Percentiles rank a stretch among this genome's conserved stretches.
Conservation (phyloP, 257 asterid species). For the Misopates orontium region DNA sequence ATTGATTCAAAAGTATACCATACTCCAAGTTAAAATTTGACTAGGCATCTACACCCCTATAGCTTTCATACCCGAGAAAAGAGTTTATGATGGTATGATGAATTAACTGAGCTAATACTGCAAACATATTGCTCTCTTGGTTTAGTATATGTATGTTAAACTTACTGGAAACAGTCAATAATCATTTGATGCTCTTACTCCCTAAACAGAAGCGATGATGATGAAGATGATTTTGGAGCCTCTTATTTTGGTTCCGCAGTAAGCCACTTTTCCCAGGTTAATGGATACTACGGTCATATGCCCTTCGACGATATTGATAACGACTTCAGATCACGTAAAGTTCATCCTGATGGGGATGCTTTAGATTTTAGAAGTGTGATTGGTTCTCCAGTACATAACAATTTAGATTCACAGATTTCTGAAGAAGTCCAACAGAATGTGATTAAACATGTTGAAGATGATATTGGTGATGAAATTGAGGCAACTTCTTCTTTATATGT, state of each 20-base stretch:
- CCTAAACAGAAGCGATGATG: conserved; percentile 61
- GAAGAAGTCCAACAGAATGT: conserved; percentile 41
- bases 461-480: conserved; percentile 71
- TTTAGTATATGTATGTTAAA: background rate
- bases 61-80: too few relatives aligned
- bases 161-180: background rate
- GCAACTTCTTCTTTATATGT: conserved; percentile 75
- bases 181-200: too few relatives aligned
- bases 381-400: conserved; percentile 41
- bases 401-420: conserved; percentile 45
- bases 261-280: conserved; percentile 51
- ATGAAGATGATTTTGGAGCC: conserved; percentile 67
- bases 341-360: conserved; percentile 67
- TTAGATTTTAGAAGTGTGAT: conserved; percentile 46
- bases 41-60: too few relatives aligned
- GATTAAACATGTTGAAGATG: conserved; percentile 47
- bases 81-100: too few relatives aligned
- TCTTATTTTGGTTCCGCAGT: conserved; percentile 47
- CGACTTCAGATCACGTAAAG: conserved; percentile 53
- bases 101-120: too few relatives aligned
- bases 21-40: too few relatives aligned
- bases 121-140: too few relatives aligned
- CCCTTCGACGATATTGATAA: conserved; percentile 50
- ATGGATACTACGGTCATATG: conserved; percentile 56
- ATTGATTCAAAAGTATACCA: too few relatives aligned